Evolutionary conservation across 768 basidiomycete genomes (phyloP), one percentile per base, ranked within the genome.

Genomic region (Scleroderma bovista): DNA sequence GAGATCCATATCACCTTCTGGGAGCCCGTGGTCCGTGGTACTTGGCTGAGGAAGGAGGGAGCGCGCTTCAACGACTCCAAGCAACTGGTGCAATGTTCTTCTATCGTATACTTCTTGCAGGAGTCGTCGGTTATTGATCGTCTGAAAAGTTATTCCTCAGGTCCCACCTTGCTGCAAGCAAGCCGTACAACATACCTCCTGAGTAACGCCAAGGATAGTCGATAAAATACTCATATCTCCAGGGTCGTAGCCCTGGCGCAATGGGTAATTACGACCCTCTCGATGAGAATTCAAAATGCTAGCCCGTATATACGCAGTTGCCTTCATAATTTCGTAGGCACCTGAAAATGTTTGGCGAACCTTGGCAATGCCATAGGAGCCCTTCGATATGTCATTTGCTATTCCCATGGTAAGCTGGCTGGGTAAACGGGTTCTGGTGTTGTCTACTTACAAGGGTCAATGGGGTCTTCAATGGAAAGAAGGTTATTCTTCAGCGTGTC

Each of bases 311-410:
- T 81, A 89, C 31, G 89, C 76, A 1, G 84, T 78, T 0, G 87
- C 76, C n/a, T 84, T 84, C 62, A 99, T 73, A 37, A 89, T 88
- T 23, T 73, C 76, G 63, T 78, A 75, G 15, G 88, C 95, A 2
- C 94, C 94, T 0, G 87, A 84, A 52, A 98, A 77, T 3, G 91
- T 86, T 44, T 81, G 79, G 20, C 84, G 83, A 34, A 98, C 93
- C 60, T 84, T 85, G 23, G 77, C 71, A 55, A 96, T 89, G 31
- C 81, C 84, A 67, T 81, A 94, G 0, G 93, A 93, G 1, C 93
- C 91, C 46, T 78, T 81, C 0, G 93, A 92, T 23, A 98, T 91
- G 68, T 98, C 94, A 63, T 98, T 97, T 19, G 83, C 93, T 97
- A 60, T 2, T 38, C 50, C 47, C 37, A 33, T 22, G 11, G 29